Percentiles rank a stretch among this genome's conserved stretches.
Evolutionary conservation across 805 yeast species (phyloP).

Genomic region (Lipomyces lipofer): DNA sequence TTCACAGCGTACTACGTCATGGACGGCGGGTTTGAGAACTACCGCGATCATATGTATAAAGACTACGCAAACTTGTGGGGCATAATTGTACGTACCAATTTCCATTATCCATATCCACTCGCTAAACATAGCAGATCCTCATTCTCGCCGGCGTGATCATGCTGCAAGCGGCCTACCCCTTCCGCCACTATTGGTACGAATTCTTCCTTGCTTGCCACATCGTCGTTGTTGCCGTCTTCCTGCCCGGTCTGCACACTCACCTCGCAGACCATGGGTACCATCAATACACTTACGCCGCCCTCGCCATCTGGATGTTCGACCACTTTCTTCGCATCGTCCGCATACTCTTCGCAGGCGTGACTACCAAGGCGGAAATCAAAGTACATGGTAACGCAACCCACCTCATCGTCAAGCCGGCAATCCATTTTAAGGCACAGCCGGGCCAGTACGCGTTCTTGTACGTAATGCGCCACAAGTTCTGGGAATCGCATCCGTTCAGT

Average conservation of each 20-base stretch:
- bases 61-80: slow-evolving; percentile 38
- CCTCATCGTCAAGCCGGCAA: slow-evolving; percentile 15
- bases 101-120: not conserved
- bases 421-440: slow-evolving; percentile 1
- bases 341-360: slow-evolving; percentile 56
- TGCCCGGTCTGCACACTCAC: slow-evolving; percentile 37
- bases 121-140: not conserved
- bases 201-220: slow-evolving; percentile 59
- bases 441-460: slow-evolving; percentile 27
- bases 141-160: slow-evolving; percentile 45
- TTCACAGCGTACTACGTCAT: slow-evolving; percentile 49
- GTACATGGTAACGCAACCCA: slow-evolving; percentile 20
- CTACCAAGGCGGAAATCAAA: slow-evolving; percentile 34
- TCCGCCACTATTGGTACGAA: slow-evolving; percentile 62
- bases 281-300: slow-evolving; percentile 54
- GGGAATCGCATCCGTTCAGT: slow-evolving; percentile 22
- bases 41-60: slow-evolving; percentile 16
- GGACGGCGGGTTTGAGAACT: slow-evolving; percentile 40
- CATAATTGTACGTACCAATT: slow-evolving; percentile 36
- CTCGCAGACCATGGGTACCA: slow-evolving; percentile 54
- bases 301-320: slow-evolving; percentile 72
- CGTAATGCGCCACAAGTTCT: slow-evolving; percentile 17
- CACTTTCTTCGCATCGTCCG: slow-evolving; percentile 58
- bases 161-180: slow-evolving; percentile 50
- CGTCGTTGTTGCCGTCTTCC: slow-evolving; percentile 52